phyloP scores from a whole-genome alignment of 495 filamentous ascomycete species.

The Astrothelium subdiscretum region DNA sequence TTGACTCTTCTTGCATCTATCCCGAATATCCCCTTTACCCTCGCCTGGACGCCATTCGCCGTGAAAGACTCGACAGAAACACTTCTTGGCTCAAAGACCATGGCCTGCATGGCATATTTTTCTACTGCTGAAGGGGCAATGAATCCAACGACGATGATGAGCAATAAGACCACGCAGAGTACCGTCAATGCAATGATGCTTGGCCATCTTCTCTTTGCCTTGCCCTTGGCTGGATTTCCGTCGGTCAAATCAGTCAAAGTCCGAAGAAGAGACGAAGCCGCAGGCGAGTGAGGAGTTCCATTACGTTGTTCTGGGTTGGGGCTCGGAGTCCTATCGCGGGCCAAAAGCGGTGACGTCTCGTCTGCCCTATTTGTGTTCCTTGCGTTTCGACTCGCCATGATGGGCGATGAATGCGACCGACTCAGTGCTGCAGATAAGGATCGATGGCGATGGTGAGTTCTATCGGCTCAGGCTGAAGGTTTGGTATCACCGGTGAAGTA shows the following conservation, averaged over 20 bases:
- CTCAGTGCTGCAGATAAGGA: background rate
- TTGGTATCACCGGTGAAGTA: background rate
- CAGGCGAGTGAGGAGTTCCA: background rate
- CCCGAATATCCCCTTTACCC: slow-evolving; percentile 66
- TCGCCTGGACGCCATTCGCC: slow-evolving; percentile 56
- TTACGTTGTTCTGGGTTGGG: background rate
- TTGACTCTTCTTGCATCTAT: slow-evolving; percentile 66
- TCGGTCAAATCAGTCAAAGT: background rate
- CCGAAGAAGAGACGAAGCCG: background rate
- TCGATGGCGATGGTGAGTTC: background rate
- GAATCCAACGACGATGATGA: slow-evolving; percentile 53
- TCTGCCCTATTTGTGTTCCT: background rate
- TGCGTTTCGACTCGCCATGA: background rate
- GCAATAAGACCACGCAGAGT: slow-evolving; percentile 37
- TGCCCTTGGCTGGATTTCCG: background rate
- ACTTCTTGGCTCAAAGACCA: slow-evolving; percentile 65
- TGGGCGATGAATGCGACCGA: background rate
- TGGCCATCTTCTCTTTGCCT: slow-evolving; percentile 38
- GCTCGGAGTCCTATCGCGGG: background rate
- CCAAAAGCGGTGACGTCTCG: background rate
- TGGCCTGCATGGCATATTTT: slow-evolving; percentile 73
- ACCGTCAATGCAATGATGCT: slow-evolving; percentile 42
- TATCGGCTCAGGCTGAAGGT: background rate
- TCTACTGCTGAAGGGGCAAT: slow-evolving; percentile 68
- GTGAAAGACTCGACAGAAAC: slow-evolving; percentile 79